Conservation (phyloP, 139 green algal species). For the Gonium pectorale region DNA sequence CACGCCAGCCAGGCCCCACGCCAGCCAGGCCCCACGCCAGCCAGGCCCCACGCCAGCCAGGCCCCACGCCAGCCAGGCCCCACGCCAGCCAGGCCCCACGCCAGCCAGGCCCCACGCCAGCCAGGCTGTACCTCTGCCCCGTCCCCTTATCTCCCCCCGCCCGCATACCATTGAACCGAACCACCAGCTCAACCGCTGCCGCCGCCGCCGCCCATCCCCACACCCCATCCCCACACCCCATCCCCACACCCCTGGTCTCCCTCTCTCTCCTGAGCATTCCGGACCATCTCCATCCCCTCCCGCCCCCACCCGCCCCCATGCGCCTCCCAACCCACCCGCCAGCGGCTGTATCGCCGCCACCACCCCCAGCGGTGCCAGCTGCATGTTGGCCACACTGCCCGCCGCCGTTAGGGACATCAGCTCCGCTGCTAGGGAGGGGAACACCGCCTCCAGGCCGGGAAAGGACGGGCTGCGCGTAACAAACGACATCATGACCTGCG, state of each 20-base stretch:
- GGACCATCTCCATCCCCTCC: no score
- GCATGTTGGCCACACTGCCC: conserved; percentile 33
- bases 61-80: neutral
- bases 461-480: conserved; percentile 27
- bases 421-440: conserved; percentile 17
- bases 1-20: no score
- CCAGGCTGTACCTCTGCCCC: no score
- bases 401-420: conserved; percentile 17
- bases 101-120: neutral
- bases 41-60: no score
- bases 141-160: no score
- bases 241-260: no score
- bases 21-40: no score
- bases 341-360: conserved; percentile 3
- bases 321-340: neutral
- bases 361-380: conserved; percentile 40
- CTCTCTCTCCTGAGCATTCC: no score
- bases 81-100: neutral
- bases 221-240: no score
- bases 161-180: no score
- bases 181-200: no score
- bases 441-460: conserved; percentile 21
- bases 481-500: conserved; percentile 39
- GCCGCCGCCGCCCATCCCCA: no score
- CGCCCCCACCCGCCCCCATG: neutral